phyloP scores from a whole-genome alignment of 352 stramenopile species.

The Salisapilia sapeloensis region DNA sequence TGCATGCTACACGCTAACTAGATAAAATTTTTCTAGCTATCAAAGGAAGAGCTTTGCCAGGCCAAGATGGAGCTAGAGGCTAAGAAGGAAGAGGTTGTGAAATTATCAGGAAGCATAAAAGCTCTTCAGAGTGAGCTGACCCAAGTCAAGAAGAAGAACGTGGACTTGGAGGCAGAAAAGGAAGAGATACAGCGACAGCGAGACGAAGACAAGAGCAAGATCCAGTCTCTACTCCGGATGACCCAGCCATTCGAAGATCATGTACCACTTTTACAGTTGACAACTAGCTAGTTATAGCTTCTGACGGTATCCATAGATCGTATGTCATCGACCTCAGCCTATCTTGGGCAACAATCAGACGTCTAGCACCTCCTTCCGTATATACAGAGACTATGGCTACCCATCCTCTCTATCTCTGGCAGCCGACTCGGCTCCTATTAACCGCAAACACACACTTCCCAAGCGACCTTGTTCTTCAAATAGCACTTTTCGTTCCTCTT shows the following conservation, averaged over 20 bases:
- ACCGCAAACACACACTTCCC: slow-evolving; percentile 35
- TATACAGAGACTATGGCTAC: too few species aligned
- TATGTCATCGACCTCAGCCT: neutral
- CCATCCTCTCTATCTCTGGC: too few species aligned
- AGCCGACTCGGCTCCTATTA: too few species aligned
- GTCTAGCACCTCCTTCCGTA: too few species aligned
- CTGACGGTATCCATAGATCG: too few species aligned
- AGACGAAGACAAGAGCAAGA: slow-evolving; percentile 51
- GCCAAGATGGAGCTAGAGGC: slow-evolving; percentile 53
- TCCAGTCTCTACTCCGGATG: slow-evolving; percentile 64
- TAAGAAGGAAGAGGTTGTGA: slow-evolving; percentile 39
- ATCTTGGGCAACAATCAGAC: too few species aligned
- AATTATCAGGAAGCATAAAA: neutral
- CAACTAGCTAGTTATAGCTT: too few species aligned
- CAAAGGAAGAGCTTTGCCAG: slow-evolving; percentile 56
- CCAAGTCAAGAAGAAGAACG: slow-evolving; percentile 35
- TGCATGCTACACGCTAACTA: too few species aligned
- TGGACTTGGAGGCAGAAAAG: slow-evolving; percentile 46
- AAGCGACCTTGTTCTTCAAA: slow-evolving; percentile 65
- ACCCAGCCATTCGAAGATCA: slow-evolving; percentile 72
- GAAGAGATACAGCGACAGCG: slow-evolving; percentile 58
- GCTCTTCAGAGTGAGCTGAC: slow-evolving; percentile 13
- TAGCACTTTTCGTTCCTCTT: neutral
- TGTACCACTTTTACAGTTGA: slow-evolving; percentile 9
- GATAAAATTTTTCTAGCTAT: slow-evolving; percentile 33